A percentile compares a stretch with the other conserved stretches of the same genome.
phyloP scores from a whole-genome alignment of 345 rosid species.

The Euphorbia peplus region DNA sequence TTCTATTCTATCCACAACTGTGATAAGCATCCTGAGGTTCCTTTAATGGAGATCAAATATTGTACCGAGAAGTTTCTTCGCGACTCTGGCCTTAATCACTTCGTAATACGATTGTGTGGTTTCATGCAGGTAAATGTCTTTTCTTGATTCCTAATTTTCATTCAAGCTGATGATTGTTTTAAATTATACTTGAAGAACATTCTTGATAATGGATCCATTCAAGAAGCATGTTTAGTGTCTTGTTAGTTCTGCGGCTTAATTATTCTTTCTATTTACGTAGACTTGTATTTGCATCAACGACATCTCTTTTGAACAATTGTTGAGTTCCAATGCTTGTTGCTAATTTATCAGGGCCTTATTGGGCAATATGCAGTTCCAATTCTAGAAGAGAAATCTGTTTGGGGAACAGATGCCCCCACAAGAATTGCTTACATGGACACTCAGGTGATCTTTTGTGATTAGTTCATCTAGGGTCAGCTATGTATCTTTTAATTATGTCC shows the following conservation, averaged over 20 bases:
- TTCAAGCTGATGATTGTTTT: background rate
- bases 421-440: slow-evolving; percentile 99
- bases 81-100: slow-evolving; percentile 69
- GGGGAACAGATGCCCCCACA: slow-evolving; percentile 99
- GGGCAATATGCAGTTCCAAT: slow-evolving; percentile 98
- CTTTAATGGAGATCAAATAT: slow-evolving; percentile 92
- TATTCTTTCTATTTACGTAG: background rate
- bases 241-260: background rate
- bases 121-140: slow-evolving; percentile 76
- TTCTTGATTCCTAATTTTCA: too few relatives aligned
- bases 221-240: background rate
- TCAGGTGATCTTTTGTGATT: slow-evolving; percentile 46
- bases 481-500: background rate
- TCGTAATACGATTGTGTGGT: slow-evolving; percentile 74
- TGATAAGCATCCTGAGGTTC: slow-evolving; percentile 98
- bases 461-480: background rate
- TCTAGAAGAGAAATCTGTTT: slow-evolving; percentile 90
- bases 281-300: slow-evolving; percentile 3
- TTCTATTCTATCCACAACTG: slow-evolving; percentile 95
- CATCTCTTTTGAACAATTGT: background rate
- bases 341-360: slow-evolving; percentile 60
- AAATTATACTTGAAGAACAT: background rate
- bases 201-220: background rate
- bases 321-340: slow-evolving; percentile 13
- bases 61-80: slow-evolving; percentile 88